Evolutionary conservation across 1,284 basidiomycete species (phyloP), one percentile per base, ranked within the genome.

Genomic region (Afroboletus lepidellus): DNA sequence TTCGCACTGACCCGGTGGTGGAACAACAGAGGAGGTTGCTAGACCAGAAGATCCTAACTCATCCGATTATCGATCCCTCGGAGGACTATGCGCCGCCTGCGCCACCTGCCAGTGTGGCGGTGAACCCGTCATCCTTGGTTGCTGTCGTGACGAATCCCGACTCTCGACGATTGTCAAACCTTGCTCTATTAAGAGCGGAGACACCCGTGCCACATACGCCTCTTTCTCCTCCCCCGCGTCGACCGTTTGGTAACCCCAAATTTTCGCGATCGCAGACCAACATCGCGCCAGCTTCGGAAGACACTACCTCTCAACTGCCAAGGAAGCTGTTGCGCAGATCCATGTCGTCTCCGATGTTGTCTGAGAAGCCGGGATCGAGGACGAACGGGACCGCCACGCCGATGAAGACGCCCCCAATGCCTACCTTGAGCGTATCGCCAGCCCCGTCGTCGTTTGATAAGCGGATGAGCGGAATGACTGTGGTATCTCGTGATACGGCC

Each of bases 181-280:
- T 71, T n/a, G 62, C 64, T 34, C 46, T 58, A 20, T 67, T 71
- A 59, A 82, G 76, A 21, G 79, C 77, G 9, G 78, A 80, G 50
- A 83, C 83, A 2, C 83, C 83, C 21, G 75, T 72, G 16, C 78
- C 75, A 15, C 69, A 82, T 53, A 80, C 73, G 4, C 82, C 85
- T 18, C 73, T 88, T 27, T 73, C 79, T 0, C 85, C 86, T 18
- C 79, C 86, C 7, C 84, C 84, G 7, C 77, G 84, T 39, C 77
- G 74, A 60, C 70, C 73, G 45, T 61, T 79, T 45, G 61, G 74
- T 44, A 79, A 77, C 46, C 69, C 77, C 8, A 58, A 76, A 18
- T 77, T 77, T 58, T 83, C 84, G 3, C 67, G 73, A 32, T 85
- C 83, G 0, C 81, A 85, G 57, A 78, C 77, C 7, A 76, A 83